These are phyloP conservation scores for Pichia scutulata DNA, from an alignment of 805 yeast genomes.

Conservation along the genomic window DNA sequence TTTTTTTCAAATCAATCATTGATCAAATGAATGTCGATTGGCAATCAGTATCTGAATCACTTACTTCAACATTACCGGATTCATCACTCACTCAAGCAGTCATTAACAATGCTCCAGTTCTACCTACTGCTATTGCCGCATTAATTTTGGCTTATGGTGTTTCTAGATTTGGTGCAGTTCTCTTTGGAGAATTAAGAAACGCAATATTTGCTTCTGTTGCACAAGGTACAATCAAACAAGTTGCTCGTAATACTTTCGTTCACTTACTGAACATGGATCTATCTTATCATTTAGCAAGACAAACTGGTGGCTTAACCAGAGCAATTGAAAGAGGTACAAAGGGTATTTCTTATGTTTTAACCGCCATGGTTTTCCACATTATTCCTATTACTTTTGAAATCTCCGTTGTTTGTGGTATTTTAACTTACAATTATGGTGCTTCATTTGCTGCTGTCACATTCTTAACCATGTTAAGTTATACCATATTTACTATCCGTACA, in stretches of 20 bases:
- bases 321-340: constrained; percentile 98
- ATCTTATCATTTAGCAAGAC: constrained; percentile 82
- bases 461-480: constrained; percentile 81
- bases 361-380: constrained; percentile 97
- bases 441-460: constrained; percentile 86
- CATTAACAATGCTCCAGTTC: constrained; percentile 15
- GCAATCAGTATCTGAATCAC: constrained; percentile 47
- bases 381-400: constrained; percentile 90
- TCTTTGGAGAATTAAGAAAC: constrained; percentile 90
- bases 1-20: constrained; percentile 79
- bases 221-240: constrained; percentile 85
- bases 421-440: constrained; percentile 87
- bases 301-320: constrained; percentile 92
- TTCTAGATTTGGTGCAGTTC: constrained; percentile 88
- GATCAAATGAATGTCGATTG: constrained; percentile 93
- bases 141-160: constrained; percentile 82
- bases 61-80: constrained; percentile 18
- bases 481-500: constrained; percentile 80
- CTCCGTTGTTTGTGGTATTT: constrained; percentile 83
- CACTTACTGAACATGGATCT: constrained; percentile 81
- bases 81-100: constrained; percentile 6
- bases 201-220: constrained; percentile 95
- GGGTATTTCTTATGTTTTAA: constrained; percentile 87
- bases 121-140: constrained; percentile 57
- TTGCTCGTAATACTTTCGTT: constrained; percentile 78